Evolutionary conservation across 495 filamentous ascomycete genomes (phyloP).

Genomic region (Paragyromitra xinjiangensis): DNA sequence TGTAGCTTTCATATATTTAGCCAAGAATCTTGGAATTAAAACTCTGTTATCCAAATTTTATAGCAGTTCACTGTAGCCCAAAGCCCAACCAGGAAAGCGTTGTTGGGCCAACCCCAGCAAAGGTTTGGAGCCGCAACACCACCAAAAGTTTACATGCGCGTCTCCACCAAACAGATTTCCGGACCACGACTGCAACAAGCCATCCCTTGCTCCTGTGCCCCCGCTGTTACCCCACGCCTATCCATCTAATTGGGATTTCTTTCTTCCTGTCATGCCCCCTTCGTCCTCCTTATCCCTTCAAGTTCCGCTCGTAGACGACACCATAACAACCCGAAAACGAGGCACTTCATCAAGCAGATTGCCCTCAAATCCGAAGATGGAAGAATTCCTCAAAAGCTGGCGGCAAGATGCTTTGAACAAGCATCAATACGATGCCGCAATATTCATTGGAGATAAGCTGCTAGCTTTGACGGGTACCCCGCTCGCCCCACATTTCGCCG

Average conservation of each 20-base stretch:
- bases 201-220: background rate
- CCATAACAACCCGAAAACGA: slow-evolving; percentile 37
- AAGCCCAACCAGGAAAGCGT: background rate
- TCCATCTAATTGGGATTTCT: background rate
- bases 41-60: background rate
- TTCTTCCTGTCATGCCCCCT: slow-evolving; percentile 28
- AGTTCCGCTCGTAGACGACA: slow-evolving; percentile 31
- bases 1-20: background rate
- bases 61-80: background rate
- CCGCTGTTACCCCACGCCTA: background rate
- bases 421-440: slow-evolving; percentile 92
- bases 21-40: background rate
- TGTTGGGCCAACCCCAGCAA: slow-evolving; percentile 22
- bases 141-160: slow-evolving; percentile 10
- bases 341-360: slow-evolving; percentile 39
- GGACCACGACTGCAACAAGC: slow-evolving; percentile 7
- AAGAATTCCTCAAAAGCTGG: slow-evolving; percentile 90
- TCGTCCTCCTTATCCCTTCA: slow-evolving; percentile 37
- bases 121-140: slow-evolving; percentile 29
- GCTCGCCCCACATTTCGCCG: background rate
- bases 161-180: slow-evolving; percentile 20
- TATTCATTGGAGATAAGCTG: slow-evolving; percentile 96
- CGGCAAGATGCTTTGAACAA: slow-evolving; percentile 90
- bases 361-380: slow-evolving; percentile 67
- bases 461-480: slow-evolving; percentile 83